phyloP scores from a whole-genome alignment of 179 eudicot genomes.

The Heliamphora pulchella region DNA sequence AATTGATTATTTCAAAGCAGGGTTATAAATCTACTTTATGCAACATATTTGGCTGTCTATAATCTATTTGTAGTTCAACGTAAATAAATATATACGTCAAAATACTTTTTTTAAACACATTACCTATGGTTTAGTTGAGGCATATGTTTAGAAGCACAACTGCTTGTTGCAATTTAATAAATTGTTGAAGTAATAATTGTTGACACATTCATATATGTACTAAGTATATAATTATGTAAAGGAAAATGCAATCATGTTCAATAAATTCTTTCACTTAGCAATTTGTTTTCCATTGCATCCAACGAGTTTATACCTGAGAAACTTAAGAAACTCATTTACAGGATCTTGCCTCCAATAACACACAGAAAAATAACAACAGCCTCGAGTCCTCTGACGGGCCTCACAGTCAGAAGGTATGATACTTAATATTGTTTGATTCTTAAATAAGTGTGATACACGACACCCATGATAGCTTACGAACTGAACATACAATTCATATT shows the following conservation, averaged over 20 bases:
- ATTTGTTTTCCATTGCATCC: not conserved
- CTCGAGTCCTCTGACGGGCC: constrained; percentile 31
- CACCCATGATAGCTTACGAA: not conserved
- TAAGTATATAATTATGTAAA: not conserved
- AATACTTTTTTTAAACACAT: not conserved
- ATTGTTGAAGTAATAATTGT: not conserved
- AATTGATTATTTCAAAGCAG: not conserved
- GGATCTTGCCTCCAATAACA: constrained; percentile 25
- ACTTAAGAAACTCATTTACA: constrained; percentile 19
- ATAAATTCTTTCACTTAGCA: not conserved
- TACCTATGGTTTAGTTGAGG: not conserved
- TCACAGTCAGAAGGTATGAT: constrained; percentile 16
- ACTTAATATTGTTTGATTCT: not conserved
- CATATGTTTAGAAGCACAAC: not conserved
- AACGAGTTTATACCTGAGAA: not conserved
- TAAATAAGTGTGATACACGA: not conserved
- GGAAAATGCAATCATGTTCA: not conserved
- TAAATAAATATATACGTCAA: not conserved
- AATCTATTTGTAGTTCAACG: not conserved
- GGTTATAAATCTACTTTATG: not conserved
- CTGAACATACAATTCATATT: not conserved
- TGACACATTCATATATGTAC: not conserved
- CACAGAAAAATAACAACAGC: constrained; percentile 24
- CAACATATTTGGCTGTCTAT: not conserved
- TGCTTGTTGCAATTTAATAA: not conserved